Evolutionary conservation across 371 early-diverging fungal genomes (phyloP).

Genomic region (Apophysomyces ossiformis): DNA sequence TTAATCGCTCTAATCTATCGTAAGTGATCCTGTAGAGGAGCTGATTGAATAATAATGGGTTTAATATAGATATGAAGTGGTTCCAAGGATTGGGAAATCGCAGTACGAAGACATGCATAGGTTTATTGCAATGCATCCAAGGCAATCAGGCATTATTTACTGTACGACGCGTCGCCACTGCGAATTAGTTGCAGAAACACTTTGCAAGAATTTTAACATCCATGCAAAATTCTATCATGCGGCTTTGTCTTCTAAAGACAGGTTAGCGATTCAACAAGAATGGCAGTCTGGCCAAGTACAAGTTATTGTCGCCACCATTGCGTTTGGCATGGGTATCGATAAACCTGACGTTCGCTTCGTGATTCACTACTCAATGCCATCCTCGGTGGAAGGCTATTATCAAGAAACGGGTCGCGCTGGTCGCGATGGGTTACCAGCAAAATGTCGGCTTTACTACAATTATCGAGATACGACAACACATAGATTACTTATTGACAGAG

Average conservation of each 20-base stretch:
- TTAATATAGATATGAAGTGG: constrained; percentile 74
- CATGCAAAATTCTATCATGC: constrained; percentile 92
- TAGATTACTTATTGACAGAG: constrained; percentile 82
- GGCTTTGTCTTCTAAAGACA: constrained; percentile 79
- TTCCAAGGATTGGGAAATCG: constrained; percentile 56
- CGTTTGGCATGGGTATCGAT: constrained; percentile 97
- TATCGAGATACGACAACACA: constrained; percentile 81
- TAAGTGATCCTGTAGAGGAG: constrained; percentile 15
- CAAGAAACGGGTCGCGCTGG: constrained; percentile 99
- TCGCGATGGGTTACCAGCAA: constrained; percentile 90
- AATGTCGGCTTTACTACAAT: constrained; percentile 90
- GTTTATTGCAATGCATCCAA: constrained; percentile 75
- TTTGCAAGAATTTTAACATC: constrained; percentile 55
- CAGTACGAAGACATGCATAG: constrained; percentile 76
- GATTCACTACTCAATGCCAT: constrained; percentile 95
- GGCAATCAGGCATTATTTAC: constrained; percentile 97
- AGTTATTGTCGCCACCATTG: constrained; percentile 54
- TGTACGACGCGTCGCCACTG: constrained; percentile 88
- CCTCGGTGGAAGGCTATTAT: constrained; percentile 98
- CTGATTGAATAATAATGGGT: background rate
- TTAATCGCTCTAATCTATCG: constrained; percentile 86
- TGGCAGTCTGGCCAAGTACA: constrained; percentile 86
- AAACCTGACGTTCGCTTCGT: constrained; percentile 99
- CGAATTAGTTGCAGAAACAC: constrained; percentile 83
- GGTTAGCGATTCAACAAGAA: constrained; percentile 80